Percentiles rank a stretch among this genome's conserved stretches.
These are phyloP conservation scores for Didymella keratinophila DNA, from an alignment of 2,329 filamentous ascomycete species.

Conservation along the genomic window DNA sequence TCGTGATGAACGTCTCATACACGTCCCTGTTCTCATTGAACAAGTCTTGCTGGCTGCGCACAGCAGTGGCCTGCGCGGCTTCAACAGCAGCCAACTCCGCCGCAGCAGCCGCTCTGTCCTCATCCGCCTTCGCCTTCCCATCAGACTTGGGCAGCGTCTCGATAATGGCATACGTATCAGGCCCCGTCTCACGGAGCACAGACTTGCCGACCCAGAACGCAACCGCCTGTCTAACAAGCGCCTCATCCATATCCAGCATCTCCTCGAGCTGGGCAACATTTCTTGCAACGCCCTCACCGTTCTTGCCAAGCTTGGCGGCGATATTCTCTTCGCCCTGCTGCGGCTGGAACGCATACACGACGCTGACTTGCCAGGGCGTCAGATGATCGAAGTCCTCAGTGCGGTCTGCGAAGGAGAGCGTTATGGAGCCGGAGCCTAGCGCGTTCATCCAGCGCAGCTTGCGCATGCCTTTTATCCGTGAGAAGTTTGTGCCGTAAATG, in stretches of 20 bases:
- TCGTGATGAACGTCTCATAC: slow-evolving; percentile 91
- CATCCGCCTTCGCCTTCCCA: slow-evolving; percentile 31
- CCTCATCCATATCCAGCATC: slow-evolving; percentile 74
- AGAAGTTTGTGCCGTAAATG: slow-evolving; percentile 77
- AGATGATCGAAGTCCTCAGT: slow-evolving; percentile 75
- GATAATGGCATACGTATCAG: slow-evolving; percentile 70
- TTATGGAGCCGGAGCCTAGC: slow-evolving; percentile 79
- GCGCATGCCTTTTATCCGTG: slow-evolving; percentile 79
- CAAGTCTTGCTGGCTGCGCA: slow-evolving; percentile 62
- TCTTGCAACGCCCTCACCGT: slow-evolving; percentile 46
- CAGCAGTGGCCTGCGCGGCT: slow-evolving; percentile 57
- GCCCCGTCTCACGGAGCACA: slow-evolving; percentile 63
- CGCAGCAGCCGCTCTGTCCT: slow-evolving; percentile 49
- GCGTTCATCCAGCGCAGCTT: slow-evolving; percentile 90
- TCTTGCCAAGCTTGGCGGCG: slow-evolving; percentile 25
- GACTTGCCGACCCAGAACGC: slow-evolving; percentile 75
- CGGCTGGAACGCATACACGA: slow-evolving; percentile 82
- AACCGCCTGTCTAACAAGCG: slow-evolving; percentile 72
- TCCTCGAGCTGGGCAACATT: slow-evolving; percentile 58
- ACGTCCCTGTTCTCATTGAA: slow-evolving; percentile 74
- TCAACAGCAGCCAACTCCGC: slow-evolving; percentile 47
- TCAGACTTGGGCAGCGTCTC: slow-evolving; percentile 57
- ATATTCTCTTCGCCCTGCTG: slow-evolving; percentile 47
- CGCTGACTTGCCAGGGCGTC: slow-evolving; percentile 85
- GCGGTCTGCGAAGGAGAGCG: slow-evolving; percentile 83